Conservation (phyloP, 2,329 filamentous ascomycete genomes). For the Colletotrichum karsti region DNA sequence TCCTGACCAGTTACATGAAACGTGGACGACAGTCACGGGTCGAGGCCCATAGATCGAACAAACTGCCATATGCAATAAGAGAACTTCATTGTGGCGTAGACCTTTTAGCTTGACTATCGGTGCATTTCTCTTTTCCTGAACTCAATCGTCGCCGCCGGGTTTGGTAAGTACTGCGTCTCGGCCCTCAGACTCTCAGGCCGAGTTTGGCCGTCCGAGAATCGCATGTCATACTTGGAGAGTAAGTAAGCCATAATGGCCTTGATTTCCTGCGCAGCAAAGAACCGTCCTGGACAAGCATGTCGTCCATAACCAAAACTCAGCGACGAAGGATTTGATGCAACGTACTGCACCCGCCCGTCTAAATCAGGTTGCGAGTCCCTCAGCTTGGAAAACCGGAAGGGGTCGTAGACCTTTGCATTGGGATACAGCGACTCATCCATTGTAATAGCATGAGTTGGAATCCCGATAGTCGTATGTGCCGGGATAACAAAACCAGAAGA, state of each 20-base stretch:
- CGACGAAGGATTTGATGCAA: neutral
- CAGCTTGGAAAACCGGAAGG: neutral
- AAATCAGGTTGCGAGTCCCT: neutral
- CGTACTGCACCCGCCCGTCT: neutral
- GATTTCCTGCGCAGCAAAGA: conserved; percentile 3
- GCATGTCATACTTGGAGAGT: neutral
- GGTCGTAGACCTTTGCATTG: neutral
- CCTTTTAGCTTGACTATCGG: too few relatives aligned
- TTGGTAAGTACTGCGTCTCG: conserved; percentile 1
- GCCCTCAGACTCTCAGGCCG: neutral
- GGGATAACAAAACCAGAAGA: neutral
- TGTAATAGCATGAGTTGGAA: neutral
- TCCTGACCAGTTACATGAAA: too few relatives aligned
- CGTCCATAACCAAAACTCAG: conserved; percentile 7
- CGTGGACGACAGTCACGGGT: too few relatives aligned
- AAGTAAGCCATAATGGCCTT: neutral
- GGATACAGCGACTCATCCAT: neutral
- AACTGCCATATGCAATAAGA: too few relatives aligned
- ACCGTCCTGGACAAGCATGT: conserved; percentile 8
- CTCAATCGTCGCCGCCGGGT: neutral
- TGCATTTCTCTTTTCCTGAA: neutral
- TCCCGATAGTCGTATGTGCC: neutral
- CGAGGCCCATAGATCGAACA: too few relatives aligned
- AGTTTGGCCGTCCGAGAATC: neutral
- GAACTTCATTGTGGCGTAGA: too few relatives aligned